Evolutionary conservation across 192 early-diverging fungal species (phyloP), one percentile per base, ranked within the genome.

Genomic region (Ambispora gerdemannii): DNA sequence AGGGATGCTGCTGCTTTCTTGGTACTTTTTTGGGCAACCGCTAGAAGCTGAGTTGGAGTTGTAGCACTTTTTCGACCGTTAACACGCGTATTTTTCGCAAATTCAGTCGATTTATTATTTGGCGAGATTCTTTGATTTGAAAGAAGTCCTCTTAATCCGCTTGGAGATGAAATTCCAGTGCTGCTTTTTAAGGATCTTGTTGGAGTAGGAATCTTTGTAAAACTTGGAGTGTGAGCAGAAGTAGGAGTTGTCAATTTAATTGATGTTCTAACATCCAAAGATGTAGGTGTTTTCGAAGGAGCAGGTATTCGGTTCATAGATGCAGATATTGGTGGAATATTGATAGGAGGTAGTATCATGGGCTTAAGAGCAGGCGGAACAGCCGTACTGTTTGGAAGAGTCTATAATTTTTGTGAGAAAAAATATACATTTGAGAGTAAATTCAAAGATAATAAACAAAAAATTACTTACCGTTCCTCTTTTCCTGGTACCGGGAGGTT

Each of bases 391-490:
- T 33, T 52, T 20, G 68, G 68, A 43, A 70, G 53, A 4, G 68
- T 70, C 68, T 70, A 50, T 50, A 24, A 50, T 25, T 50, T 4
- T 53, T 53, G 32, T 38, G 31, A 53, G 20, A 34, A 67, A 53
- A 28, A 28, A 13, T 35, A 34, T 15, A n/a, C 6, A 20, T 17
- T 36, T 33, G 33, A 32, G n/a, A 19, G 4, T 32, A 30, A 19
- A 3, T 20, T 24, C 35, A 0, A 35, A 27, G n/a, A 67, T 19
- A 67, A 53, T 32, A 15, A 53, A 24, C n/a, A 22, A 7, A 8
- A 34, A n/a, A n/a, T 35, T 24, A 69, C 53, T 30, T 70, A 70
- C 68, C 56, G 53, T 38, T n/a, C 68, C 68, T 49, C 68, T 70
- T 4, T 22, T 30, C 47, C 68, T 53, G n/a, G n/a, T n/a, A 35